Evolutionary conservation across 495 filamentous ascomycete genomes (phyloP), one percentile per base, ranked within the genome.

Genomic region (Niebla homalea): DNA sequence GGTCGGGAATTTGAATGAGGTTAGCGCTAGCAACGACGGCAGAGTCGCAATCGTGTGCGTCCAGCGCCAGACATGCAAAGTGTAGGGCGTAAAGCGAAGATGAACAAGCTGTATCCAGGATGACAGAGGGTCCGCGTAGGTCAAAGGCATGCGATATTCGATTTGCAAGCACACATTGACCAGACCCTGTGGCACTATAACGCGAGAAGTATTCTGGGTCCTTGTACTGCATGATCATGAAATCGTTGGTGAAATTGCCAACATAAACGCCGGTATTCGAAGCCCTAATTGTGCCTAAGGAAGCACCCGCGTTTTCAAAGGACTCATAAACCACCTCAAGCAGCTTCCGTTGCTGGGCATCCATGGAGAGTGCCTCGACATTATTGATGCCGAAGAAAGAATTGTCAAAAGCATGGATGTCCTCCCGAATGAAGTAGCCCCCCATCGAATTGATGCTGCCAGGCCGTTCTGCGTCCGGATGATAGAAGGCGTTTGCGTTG

Each of bases 321-420:
- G 72, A 72, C 53, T 75, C 72, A 54, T 74, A 77, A 6, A 70
- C 69, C 15, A 71, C 69, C 54, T 78, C 73, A 22, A 79, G 67
- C 16, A 70, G 44, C 37, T 76, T 50, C 12, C 73, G 64, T 43
- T 79, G 75, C 58, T 76, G 72, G 4, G 51, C 70, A 22, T 19
- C 41, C 18, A 44, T 5, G 4, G 19, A 3, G 14, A 16, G 59
- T 63, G 79, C 60, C 57, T 72, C 60, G 37, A 74, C 55, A 25
- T 74, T 45, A 73, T 63, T 58, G 77, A 65, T 46, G 61, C 52
- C 18, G 67, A 62, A 12, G 67, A 66, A 18, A 78, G 69, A 39
- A 63, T 66, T 57, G 79, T 79, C 57, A 77, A 80, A 0, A 37
- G 19, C 15, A 36, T 14, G 22, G 5, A n/a, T 18, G 19, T 45